Evolutionary conservation across 768 basidiomycete genomes (phyloP).

Genomic region (Lactarius trivialis): DNA sequence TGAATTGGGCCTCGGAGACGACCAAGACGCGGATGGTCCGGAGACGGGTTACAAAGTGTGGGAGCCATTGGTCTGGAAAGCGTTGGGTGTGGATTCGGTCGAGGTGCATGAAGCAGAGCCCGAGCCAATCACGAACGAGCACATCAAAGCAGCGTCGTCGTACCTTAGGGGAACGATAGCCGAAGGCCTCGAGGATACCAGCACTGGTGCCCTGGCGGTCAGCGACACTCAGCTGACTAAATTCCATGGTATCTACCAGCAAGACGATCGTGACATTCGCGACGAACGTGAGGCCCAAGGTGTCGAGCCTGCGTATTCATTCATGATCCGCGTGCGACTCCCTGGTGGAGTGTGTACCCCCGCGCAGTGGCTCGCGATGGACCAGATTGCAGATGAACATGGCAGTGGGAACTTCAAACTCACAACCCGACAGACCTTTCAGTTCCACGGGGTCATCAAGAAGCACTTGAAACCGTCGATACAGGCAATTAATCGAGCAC

Average conservation of each 20-base stretch:
- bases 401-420: conserved; percentile 94
- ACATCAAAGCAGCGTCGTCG: conserved; percentile 94
- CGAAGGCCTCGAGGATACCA: conserved; percentile 81
- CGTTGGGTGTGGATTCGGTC: conserved; percentile 81
- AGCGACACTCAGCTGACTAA: conserved; percentile 94
- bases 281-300: conserved; percentile 92
- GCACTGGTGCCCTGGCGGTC: conserved; percentile 85
- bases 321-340: conserved; percentile 98
- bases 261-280: conserved; percentile 97
- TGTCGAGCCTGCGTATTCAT: conserved; percentile 90
- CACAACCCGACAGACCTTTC: conserved; percentile 97
- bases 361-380: conserved; percentile 91
- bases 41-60: conserved; percentile 96
- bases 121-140: conserved; percentile 97
- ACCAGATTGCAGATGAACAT: conserved; percentile 93
- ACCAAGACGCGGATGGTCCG: conserved; percentile 94
- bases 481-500: conserved; percentile 85
- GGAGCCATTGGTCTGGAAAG: conserved; percentile 93
- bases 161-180: conserved; percentile 93
- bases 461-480: conserved; percentile 92
- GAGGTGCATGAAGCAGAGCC: conserved; percentile 91
- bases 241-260: conserved; percentile 95
- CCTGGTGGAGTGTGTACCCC: conserved; percentile 93
- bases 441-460: conserved; percentile 99
- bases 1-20: conserved; percentile 82